Evolutionary conservation across 2,329 filamentous ascomycete genomes (phyloP).

Genomic region (Periglandula ipomoeae): DNA sequence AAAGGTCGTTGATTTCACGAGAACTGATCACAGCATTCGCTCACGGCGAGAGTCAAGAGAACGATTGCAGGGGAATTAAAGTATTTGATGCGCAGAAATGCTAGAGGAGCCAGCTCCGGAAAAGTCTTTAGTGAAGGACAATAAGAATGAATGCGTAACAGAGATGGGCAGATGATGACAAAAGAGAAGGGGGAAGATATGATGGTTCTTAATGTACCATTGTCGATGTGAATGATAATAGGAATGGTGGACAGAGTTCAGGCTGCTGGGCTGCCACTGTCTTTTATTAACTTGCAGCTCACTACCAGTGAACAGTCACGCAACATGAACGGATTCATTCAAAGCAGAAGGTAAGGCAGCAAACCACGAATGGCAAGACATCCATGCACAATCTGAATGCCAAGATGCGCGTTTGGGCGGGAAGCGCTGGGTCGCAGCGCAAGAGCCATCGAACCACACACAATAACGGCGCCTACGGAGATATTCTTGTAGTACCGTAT

Average conservation of each 20-base stretch:
- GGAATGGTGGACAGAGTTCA: neutral
- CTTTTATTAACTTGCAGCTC: constrained; percentile 1
- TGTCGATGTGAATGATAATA: constrained; percentile 4
- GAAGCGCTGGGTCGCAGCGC: neutral
- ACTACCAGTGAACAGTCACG: constrained; percentile 4
- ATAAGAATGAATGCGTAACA: neutral
- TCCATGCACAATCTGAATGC: neutral
- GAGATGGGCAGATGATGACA: neutral
- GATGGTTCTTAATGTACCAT: neutral
- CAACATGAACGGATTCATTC: neutral
- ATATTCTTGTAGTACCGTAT: neutral
- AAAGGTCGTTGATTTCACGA: neutral
- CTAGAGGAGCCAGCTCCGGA: constrained; percentile 1
- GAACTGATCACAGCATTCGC: neutral
- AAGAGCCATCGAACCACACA: neutral
- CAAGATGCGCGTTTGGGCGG: neutral
- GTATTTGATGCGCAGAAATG: neutral
- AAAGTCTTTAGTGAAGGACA: neutral
- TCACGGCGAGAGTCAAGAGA: neutral
- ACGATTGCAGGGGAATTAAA: neutral
- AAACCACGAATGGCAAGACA: neutral
- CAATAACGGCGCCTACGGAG: neutral
- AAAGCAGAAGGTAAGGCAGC: neutral
- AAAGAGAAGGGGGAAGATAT: neutral
- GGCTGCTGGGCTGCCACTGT: neutral